Conservation (phyloP, 106 monocot species). For the Acorus gramineus region DNA sequence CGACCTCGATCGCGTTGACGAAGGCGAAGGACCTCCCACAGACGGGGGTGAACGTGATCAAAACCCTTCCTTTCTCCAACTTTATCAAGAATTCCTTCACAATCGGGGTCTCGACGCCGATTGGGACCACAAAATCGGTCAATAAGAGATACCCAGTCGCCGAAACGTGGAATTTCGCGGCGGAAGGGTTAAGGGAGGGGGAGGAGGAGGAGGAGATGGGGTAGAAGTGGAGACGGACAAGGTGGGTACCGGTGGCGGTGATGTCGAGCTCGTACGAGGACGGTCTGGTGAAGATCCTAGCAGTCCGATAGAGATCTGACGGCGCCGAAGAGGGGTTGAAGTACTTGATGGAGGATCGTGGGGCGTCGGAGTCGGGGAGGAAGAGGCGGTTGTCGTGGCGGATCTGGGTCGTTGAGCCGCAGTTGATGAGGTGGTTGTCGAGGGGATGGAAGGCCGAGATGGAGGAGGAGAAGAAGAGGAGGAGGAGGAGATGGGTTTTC, state of each 20-base stretch:
- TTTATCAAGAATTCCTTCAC: conserved; percentile 67
- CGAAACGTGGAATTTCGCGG: conserved; percentile 25
- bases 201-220: conserved; percentile 33
- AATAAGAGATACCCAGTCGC: conserved; percentile 36
- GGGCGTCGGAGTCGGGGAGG: conserved; percentile 20
- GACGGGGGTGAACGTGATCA: conserved; percentile 50
- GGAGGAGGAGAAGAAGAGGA: conserved; percentile 8
- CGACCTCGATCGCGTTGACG: conserved; percentile 75
- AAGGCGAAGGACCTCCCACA: conserved; percentile 39
- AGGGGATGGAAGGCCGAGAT: conserved; percentile 9
- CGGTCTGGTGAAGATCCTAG: conserved; percentile 49
- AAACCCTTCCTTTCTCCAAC: conserved; percentile 30
- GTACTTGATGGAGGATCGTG: conserved; percentile 11
- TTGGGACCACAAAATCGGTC: conserved; percentile 26
- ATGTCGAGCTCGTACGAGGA: conserved; percentile 51
- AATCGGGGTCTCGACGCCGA: conserved; percentile 3
- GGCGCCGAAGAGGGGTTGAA: background rate
- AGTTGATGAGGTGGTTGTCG: conserved; percentile 32
- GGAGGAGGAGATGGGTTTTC: conserved; percentile 9
- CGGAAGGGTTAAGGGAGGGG: conserved; percentile 18
- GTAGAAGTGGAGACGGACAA: conserved; percentile 80
- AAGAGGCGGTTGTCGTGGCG: conserved; percentile 25
- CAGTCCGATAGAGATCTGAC: conserved; percentile 37
- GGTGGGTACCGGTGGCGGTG: conserved; percentile 21
- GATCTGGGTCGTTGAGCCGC: conserved; percentile 20